These are phyloP conservation scores for Nakataea oryzae DNA, from an alignment of 2,329 filamentous ascomycete species.

Conservation along the genomic window DNA sequence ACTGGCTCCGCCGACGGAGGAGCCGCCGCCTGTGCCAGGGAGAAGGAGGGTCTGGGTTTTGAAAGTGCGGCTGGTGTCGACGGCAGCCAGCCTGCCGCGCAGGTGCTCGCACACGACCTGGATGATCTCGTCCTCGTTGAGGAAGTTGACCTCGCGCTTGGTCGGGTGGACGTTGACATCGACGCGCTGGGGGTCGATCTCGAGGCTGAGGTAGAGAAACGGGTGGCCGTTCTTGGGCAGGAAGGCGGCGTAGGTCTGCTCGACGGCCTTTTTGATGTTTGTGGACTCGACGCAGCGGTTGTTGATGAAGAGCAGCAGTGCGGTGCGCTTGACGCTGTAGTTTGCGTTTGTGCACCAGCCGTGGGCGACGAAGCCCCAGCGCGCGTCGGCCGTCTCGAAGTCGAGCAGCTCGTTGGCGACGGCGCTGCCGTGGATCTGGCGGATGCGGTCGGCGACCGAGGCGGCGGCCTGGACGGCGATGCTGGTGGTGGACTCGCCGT, in stretches of 20 bases:
- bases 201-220: constrained; percentile 83
- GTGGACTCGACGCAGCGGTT: constrained; percentile 87
- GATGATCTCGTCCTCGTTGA: constrained; percentile 95
- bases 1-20: background rate
- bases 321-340: constrained; percentile 84
- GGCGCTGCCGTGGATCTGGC: constrained; percentile 74
- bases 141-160: constrained; percentile 91
- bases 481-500: constrained; percentile 75
- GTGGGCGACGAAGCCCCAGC: constrained; percentile 74
- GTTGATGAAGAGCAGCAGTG: constrained; percentile 88
- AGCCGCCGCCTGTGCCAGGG: constrained; percentile 31
- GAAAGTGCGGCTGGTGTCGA: constrained; percentile 91
- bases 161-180: constrained; percentile 98
- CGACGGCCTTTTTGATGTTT: constrained; percentile 77
- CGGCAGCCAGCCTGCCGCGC: constrained; percentile 65
- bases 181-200: constrained; percentile 84
- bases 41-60: constrained; percentile 84
- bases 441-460: constrained; percentile 69
- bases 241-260: constrained; percentile 80
- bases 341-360: constrained; percentile 89
- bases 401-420: constrained; percentile 84
- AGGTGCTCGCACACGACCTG: constrained; percentile 76
- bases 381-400: constrained; percentile 59
- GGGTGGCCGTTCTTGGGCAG: constrained; percentile 90
- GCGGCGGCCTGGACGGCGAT: constrained; percentile 70